A percentile compares a stretch with the other conserved stretches of the same genome.
Conservation (phyloP, 306 rosid species). For the Quillaja saponaria region DNA sequence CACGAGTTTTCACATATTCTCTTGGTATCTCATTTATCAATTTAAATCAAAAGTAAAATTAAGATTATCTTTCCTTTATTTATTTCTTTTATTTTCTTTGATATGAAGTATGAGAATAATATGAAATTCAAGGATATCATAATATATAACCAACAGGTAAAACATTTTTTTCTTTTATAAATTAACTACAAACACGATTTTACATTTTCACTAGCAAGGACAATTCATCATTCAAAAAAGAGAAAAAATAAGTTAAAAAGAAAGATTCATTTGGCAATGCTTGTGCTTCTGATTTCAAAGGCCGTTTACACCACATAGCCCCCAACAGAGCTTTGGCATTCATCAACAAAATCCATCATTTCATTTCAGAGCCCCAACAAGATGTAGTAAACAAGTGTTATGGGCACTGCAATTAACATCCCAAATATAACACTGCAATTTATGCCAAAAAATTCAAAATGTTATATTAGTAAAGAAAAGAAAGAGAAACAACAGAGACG, state of each 20-base stretch:
- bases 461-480: neutral
- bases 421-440: constrained; percentile 91
- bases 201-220: constrained; percentile 56
- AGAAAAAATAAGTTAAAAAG: constrained; percentile 24
- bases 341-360: constrained; percentile 28
- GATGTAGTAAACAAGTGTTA: constrained; percentile 85
- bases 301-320: constrained; percentile 12
- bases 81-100: no score
- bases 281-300: constrained; percentile 35
- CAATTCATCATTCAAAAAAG: constrained; percentile 30
- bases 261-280: constrained; percentile 31
- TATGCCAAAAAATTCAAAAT: neutral
- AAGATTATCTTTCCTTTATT: no score
- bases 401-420: constrained; percentile 89
- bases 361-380: constrained; percentile 69
- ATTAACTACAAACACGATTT: constrained; percentile 63
- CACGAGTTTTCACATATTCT: no score
- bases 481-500: neutral
- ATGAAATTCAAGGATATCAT: no score
- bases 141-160: constrained; percentile 29
- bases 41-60: no score
- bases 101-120: no score
- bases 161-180: constrained; percentile 35
- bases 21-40: no score
- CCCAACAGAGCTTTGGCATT: constrained; percentile 35